Evolutionary conservation across 2,329 filamentous ascomycete species (phyloP), one percentile per base, ranked within the genome.

Genomic region (Sporothrix mexicana): DNA sequence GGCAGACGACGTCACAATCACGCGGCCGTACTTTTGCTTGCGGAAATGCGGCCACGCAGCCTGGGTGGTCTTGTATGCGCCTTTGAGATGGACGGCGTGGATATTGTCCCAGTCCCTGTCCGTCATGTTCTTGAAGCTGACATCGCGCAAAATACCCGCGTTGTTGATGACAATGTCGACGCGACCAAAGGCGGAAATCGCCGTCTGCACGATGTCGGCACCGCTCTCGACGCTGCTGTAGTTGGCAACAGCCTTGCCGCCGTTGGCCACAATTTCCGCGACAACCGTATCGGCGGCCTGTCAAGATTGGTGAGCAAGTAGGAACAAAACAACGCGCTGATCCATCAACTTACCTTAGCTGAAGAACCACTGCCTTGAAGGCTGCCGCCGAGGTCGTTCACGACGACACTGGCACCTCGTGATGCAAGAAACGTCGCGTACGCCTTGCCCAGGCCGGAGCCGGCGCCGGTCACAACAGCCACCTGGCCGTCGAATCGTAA

Each of bases 91-190:
- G 72, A 98, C 95, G 81, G 90, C 92, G 83, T 95, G 93, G 81
- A 98, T 93, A 77, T 98, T 85, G 81, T 98, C 95, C 95, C 96
- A 99, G 83, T 99, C 96, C 80, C 92, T 84, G 82, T 99, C 95
- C 82, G 92, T 96, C 89, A 98, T 97, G 85, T 98, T 98, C 89
- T 97, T 97, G 87, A 99, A 98, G 88, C 93, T 95, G 80, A 98
- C 83, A 84, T 98, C 95, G 74, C 95, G 92, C 74, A 97, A 88
- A 80, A 98, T 98, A 80, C 96, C 95, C 74, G 96, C 96, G 81
- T 98, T 99, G 88, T 99, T 99, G 84, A 99, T 92, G 78, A 99
- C 91, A 76, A 99, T 86, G 82, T 99, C 95, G 83, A 99, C 89
- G 79, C 95, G 93, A 77, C 95, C 93, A 80, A 91, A 96, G 71